Percentiles rank a stretch among this genome's conserved stretches.
Conservation (phyloP, 2,329 filamentous ascomycete species). For the Penicillium sp. region DNA sequence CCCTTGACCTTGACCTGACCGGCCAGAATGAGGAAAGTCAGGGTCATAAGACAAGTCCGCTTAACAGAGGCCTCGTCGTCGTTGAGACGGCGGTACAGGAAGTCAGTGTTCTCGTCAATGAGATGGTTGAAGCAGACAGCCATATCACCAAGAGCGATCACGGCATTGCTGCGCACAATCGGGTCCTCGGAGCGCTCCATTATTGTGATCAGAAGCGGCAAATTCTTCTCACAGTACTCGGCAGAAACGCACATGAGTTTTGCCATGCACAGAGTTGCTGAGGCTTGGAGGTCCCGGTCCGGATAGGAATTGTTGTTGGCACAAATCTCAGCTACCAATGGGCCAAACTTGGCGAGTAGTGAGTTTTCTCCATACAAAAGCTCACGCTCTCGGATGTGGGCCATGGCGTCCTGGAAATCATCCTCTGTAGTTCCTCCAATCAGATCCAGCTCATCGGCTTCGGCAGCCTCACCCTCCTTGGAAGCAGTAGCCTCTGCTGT, state of each 20-base stretch:
- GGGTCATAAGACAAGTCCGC: conserved; percentile 95
- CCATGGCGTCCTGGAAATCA: conserved; percentile 87
- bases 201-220: conserved; percentile 94
- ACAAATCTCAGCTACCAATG: conserved; percentile 90
- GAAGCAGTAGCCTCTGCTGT: conserved; percentile 51
- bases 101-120: conserved; percentile 98
- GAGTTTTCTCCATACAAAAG: conserved; percentile 82
- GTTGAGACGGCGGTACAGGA: conserved; percentile 90
- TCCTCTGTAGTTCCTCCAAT: conserved; percentile 97
- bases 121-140: conserved; percentile 99
- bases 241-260: conserved; percentile 99
- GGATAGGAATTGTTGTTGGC: conserved; percentile 91
- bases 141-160: conserved; percentile 98
- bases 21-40: conserved; percentile 95
- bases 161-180: conserved; percentile 92
- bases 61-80: conserved; percentile 90
- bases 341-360: conserved; percentile 87
- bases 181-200: conserved; percentile 93
- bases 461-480: conserved; percentile 63
- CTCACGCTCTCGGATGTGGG: conserved; percentile 82
- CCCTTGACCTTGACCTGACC: conserved; percentile 99
- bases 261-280: conserved; percentile 90
- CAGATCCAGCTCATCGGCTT: conserved; percentile 88
- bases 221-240: conserved; percentile 92
- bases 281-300: conserved; percentile 87